These are phyloP conservation scores for Paramecium caudatum DNA, from an alignment of 73 alveolate species.

Conservation along the genomic window DNA sequence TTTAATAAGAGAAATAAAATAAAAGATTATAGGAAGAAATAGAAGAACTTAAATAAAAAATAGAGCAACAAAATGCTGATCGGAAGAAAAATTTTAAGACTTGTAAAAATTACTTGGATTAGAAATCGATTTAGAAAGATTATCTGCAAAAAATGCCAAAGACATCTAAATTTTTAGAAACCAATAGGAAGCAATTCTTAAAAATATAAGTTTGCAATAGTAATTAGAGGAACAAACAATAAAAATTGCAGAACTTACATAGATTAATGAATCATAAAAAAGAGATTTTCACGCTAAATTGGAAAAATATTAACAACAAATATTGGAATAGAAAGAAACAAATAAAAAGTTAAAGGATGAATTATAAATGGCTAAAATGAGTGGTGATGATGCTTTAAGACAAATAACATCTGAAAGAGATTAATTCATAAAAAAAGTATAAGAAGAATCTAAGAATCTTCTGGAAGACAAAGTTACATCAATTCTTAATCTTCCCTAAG, in stretches of 20 bases:
- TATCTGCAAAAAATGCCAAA: slow-evolving; percentile 68
- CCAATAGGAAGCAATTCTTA: slow-evolving; percentile 73
- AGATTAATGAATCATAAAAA: slow-evolving; percentile 47
- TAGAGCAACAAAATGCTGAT: too few species aligned
- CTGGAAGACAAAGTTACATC: slow-evolving; percentile 68
- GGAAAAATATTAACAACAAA: slow-evolving; percentile 48
- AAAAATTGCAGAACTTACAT: slow-evolving; percentile 26
- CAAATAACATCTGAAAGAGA: slow-evolving; percentile 66
- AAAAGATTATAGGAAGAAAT: slow-evolving; percentile 66
- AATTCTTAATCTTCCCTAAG: slow-evolving; percentile 64
- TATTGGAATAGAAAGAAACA: slow-evolving; percentile 60
- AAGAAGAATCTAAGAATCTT: slow-evolving; percentile 65
- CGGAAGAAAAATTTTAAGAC: slow-evolving; percentile 55
- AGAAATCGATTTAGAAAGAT: slow-evolving; percentile 74
- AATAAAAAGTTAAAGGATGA: slow-evolving; percentile 65
- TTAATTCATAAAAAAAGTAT: slow-evolving; percentile 19
- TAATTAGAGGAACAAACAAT: slow-evolving; percentile 26
- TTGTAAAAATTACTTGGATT: slow-evolving; percentile 69
- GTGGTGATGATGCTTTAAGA: slow-evolving; percentile 70
- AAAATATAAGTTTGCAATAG: slow-evolving; percentile 6
- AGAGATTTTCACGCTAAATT: slow-evolving; percentile 43
- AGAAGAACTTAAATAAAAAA: slow-evolving; percentile 52
- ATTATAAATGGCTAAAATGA: slow-evolving; percentile 59
- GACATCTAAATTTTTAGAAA: slow-evolving; percentile 41
- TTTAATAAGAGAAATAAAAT: slow-evolving; percentile 34